Conservation (phyloP, 2,329 filamentous ascomycete genomes). For the Colletotrichum acutatum region DNA sequence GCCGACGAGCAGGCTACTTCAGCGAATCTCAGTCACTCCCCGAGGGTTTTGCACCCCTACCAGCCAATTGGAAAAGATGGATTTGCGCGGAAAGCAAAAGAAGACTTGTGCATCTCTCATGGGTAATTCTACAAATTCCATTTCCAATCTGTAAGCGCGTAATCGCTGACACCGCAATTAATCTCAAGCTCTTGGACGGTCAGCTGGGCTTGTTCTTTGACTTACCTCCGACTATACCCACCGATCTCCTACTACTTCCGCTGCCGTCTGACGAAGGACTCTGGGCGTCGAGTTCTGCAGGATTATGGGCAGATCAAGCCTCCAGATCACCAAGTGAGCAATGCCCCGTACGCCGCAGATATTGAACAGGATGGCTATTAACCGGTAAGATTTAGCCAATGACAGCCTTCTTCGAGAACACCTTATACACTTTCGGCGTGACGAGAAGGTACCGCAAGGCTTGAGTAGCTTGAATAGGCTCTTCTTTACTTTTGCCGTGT, state of each 20-base stretch:
- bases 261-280: not conserved
- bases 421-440: not conserved
- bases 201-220: conserved; percentile 4
- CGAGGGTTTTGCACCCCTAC: not conserved
- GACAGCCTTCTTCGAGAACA: not conserved
- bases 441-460: not conserved
- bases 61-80: not conserved
- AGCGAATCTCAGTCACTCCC: not conserved
- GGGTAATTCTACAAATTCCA: not conserved
- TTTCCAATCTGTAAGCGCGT: too few species aligned
- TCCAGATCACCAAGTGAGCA: not conserved
- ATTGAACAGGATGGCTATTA: not conserved
- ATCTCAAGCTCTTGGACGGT: not conserved
- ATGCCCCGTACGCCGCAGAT: too few species aligned
- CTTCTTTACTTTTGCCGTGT: not conserved
- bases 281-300: not conserved
- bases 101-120: not conserved
- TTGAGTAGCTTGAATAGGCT: not conserved
- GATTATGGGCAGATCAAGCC: not conserved
- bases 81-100: not conserved
- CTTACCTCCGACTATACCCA: not conserved
- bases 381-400: not conserved
- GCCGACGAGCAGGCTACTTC: not conserved
- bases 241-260: not conserved
- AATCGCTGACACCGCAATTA: not conserved